A percentile compares a stretch with the other conserved stretches of the same genome.
These are phyloP conservation scores for Puccinellia tenuiflora DNA, from an alignment of 176 grass and related monocot species.

Conservation along the genomic window DNA sequence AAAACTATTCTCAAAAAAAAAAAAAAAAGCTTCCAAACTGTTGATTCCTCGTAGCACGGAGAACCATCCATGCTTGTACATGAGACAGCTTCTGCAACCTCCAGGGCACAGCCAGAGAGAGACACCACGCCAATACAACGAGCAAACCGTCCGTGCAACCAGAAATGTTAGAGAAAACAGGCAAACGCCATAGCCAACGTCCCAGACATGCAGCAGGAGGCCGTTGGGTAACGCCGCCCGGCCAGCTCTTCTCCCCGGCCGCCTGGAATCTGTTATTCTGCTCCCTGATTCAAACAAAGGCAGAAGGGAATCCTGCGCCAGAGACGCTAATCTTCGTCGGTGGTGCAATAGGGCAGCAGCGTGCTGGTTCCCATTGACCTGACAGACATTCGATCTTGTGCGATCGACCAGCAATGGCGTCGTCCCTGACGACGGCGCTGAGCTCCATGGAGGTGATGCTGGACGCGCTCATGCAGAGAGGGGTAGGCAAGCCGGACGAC, in stretches of 20 bases:
- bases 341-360: too few relatives aligned
- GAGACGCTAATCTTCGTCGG: too few relatives aligned
- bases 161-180: slow-evolving; percentile 8
- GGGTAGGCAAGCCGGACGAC: slow-evolving; percentile 36
- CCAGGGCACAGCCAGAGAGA: neutral
- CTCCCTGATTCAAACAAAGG: neutral
- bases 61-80: neutral
- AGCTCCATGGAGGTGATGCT: slow-evolving; percentile 63
- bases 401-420: neutral
- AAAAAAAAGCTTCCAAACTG: too few relatives aligned
- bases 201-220: slow-evolving; percentile 18
- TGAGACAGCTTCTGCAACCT: neutral
- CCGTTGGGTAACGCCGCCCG: slow-evolving; percentile 17
- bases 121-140: neutral
- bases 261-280: neutral
- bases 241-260: neutral
- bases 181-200: neutral
- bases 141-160: neutral
- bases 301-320: too few relatives aligned
- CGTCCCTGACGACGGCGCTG: slow-evolving; percentile 17
- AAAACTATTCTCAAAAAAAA: too few relatives aligned
- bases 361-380: neutral
- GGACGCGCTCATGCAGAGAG: slow-evolving; percentile 48
- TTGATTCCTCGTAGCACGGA: slow-evolving; percentile 3
- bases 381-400: neutral